Evolutionary conservation across 371 early-diverging fungal genomes (phyloP), one percentile per base, ranked within the genome.

Genomic region (Lichtheimia corymbifera): DNA sequence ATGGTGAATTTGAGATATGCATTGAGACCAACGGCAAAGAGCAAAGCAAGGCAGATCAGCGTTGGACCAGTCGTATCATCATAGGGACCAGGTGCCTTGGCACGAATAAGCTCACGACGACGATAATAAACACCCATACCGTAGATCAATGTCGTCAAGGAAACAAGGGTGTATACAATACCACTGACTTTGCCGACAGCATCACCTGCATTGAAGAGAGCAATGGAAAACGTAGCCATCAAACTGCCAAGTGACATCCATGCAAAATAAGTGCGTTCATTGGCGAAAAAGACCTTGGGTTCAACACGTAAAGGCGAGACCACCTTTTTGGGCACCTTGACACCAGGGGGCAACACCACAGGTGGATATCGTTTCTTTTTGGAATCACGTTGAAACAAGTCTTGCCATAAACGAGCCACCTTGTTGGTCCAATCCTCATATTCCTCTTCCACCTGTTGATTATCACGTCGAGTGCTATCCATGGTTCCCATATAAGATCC

Each of bases 231-330:
- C 18, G 89, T 90, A 3, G 89, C 88, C 15, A 95, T 69, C 53
- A 92, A 70, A 2, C 88, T 83, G 5, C 91, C 83, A 73, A 93
- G 87, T 67, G 90, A 84, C 70, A 93, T 83, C 93, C 93, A 93
- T 5, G 96, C 90, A 53, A 99, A 83, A 72, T 99, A 99, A 1
- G 99, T 99, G 55, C 99, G 87, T 78, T 99, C 99, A 70, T 99
- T 99, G 58, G 99, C 99, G 84, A 99, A 99, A 78, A 92, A 99
- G 14, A 98, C 98, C 79, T 99, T 99, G 51, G 99, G 99, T 66
- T 99, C 99, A 3, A 99, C 92, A 17, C 98, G 89, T 20, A 94
- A 88, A 0, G 96, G 91, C 0, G 93, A 83, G 0, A 86, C 84
- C 27, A 95, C 89, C 61, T 83, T 82, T 67, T 86, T 89, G 43